These are phyloP conservation scores for Suillus bovinus DNA, from an alignment of 768 basidiomycete genomes.

Conservation along the genomic window DNA sequence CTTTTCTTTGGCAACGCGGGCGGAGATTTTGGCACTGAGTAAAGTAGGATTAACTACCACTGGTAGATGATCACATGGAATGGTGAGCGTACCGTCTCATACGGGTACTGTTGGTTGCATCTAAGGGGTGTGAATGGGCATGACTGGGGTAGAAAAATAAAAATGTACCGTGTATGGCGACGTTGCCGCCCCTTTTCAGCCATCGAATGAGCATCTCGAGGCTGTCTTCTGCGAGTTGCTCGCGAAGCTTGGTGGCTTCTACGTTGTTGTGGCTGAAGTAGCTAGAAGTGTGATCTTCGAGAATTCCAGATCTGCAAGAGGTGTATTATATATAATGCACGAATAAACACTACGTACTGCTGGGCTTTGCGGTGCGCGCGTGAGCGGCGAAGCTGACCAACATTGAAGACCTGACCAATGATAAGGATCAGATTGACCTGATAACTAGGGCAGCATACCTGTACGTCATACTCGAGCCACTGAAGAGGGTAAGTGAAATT, in stretches of 20 bases:
- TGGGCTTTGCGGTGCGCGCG: slow-evolving; percentile 81
- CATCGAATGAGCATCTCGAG: slow-evolving; percentile 93
- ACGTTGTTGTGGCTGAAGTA: slow-evolving; percentile 90
- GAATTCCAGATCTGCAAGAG: slow-evolving; percentile 65
- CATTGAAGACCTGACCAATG: slow-evolving; percentile 84
- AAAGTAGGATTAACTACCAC: slow-evolving; percentile 6
- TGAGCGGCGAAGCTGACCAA: slow-evolving; percentile 88
- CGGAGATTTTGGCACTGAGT: slow-evolving; percentile 76
- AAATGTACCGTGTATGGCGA: slow-evolving; percentile 88
- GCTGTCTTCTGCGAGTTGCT: slow-evolving; percentile 86
- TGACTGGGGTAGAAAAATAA: not conserved
- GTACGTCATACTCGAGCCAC: slow-evolving; percentile 99
- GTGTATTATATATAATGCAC: slow-evolving; percentile 2
- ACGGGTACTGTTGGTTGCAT: slow-evolving; percentile 93
- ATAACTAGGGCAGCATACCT: slow-evolving; percentile 44
- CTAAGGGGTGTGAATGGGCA: slow-evolving; percentile 39
- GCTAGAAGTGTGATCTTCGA: slow-evolving; percentile 86
- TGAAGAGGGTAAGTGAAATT: slow-evolving; percentile 32
- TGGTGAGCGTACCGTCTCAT: slow-evolving; percentile 57
- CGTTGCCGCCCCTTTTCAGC: slow-evolving; percentile 94
- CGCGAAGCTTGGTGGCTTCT: slow-evolving; percentile 74
- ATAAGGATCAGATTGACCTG: slow-evolving; percentile 6
- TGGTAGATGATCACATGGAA: not conserved
- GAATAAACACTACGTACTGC: slow-evolving; percentile 46
- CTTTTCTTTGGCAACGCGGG: slow-evolving; percentile 82